phyloP scores from a whole-genome alignment of 129 eudicot species.

The Kitagawia praeruptora region DNA sequence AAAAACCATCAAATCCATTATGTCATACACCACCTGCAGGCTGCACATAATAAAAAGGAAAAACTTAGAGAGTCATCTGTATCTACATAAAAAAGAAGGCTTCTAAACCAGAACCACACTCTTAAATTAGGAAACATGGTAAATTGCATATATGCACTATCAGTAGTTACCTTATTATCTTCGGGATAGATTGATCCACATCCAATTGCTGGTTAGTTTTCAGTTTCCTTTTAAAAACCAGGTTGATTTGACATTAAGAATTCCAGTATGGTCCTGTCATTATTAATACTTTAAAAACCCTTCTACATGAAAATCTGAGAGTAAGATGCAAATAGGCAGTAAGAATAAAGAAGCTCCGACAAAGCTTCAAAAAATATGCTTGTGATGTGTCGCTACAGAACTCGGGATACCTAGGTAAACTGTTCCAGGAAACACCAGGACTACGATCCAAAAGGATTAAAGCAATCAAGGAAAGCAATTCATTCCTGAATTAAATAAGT shows the following conservation, averaged over 20 bases:
- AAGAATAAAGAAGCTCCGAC: slow-evolving; percentile 6
- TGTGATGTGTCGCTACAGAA: slow-evolving; percentile 13
- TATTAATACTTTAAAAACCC: slow-evolving; percentile 10
- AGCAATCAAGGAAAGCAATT: slow-evolving; percentile 4
- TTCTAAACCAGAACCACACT: background rate
- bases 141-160: background rate
- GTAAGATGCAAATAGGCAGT: slow-evolving; percentile 13
- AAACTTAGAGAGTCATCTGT: background rate
- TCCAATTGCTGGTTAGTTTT: slow-evolving; percentile 4
- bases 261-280: background rate
- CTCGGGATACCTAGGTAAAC: slow-evolving; percentile 32
- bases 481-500: slow-evolving; percentile 21
- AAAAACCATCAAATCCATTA: background rate
- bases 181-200: background rate
- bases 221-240: background rate
- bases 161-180: background rate
- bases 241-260: slow-evolving; percentile 7
- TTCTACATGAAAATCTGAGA: slow-evolving; percentile 23
- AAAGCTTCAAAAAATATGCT: slow-evolving; percentile 10
- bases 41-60: background rate
- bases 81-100: background rate
- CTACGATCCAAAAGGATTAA: slow-evolving; percentile 24
- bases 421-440: slow-evolving; percentile 26
- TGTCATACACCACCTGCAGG: background rate
- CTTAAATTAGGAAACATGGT: background rate